Conservation (phyloP, 2,329 filamentous ascomycete species). For the Remersonia thermophila region DNA sequence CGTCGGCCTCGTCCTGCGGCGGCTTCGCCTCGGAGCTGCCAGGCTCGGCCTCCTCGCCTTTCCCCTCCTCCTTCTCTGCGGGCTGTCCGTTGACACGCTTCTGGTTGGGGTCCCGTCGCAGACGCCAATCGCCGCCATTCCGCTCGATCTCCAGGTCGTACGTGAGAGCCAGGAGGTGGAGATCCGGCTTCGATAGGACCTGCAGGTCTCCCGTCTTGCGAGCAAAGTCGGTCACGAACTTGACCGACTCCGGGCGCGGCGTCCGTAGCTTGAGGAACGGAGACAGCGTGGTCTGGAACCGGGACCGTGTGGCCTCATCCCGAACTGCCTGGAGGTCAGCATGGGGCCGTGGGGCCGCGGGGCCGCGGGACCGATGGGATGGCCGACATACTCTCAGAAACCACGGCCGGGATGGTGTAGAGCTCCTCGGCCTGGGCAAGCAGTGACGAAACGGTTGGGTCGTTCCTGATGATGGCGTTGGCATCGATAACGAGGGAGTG, state of each 20-base stretch:
- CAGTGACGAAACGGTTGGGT: constrained; percentile 72
- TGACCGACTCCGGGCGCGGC: constrained; percentile 65
- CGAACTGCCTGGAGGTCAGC: constrained; percentile 55
- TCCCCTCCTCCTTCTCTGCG: constrained; percentile 31
- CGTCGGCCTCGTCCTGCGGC: background rate
- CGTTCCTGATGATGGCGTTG: constrained; percentile 87
- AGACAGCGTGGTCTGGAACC: constrained; percentile 71
- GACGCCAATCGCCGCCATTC: constrained; percentile 78
- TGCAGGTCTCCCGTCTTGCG: constrained; percentile 78
- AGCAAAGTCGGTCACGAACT: constrained; percentile 72
- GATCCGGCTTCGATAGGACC: constrained; percentile 78
- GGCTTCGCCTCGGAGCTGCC: too few relatives aligned
- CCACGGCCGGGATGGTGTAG: constrained; percentile 73
- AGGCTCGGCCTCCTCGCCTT: background rate
- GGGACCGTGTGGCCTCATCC: constrained; percentile 65
- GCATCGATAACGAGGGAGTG: constrained; percentile 66
- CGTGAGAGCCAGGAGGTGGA: constrained; percentile 77
- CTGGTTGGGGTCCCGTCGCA: constrained; percentile 68
- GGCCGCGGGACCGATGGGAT: too few relatives aligned
- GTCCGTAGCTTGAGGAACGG: constrained; percentile 72
- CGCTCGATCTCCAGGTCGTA: constrained; percentile 92
- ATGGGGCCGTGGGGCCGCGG: background rate
- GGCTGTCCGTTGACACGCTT: constrained; percentile 62
- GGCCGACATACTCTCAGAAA: constrained; percentile 51
- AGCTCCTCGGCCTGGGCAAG: constrained; percentile 64